phyloP scores from a whole-genome alignment of 140 eudicot genomes.

The Senecio squalidus region DNA sequence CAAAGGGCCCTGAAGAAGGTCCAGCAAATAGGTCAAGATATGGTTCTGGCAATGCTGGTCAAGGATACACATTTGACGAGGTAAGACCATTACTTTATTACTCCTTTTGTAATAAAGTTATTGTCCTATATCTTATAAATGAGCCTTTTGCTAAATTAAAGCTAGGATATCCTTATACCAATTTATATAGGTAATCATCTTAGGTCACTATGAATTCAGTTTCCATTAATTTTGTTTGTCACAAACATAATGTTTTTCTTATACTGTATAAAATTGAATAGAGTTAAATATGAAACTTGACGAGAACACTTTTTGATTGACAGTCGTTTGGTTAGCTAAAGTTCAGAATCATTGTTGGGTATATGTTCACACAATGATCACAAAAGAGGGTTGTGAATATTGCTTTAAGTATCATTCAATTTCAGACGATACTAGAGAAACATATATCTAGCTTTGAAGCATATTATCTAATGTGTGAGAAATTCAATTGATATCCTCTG shows the following conservation, averaged over 20 bases:
- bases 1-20: conserved; percentile 81
- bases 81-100: conserved; percentile 29
- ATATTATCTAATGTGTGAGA: neutral
- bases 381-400: neutral
- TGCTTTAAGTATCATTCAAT: neutral
- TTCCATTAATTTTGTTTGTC: neutral
- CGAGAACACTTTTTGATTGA: neutral
- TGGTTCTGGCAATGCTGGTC: conserved; percentile 97
- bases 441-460: neutral
- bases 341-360: neutral
- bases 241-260: neutral
- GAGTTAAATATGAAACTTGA: neutral
- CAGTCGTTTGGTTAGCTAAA: neutral
- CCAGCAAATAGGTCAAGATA: conserved; percentile 68
- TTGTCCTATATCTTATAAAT: neutral
- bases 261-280: neutral
- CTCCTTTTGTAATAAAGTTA: neutral
- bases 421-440: neutral
- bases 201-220: neutral
- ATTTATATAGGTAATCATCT: neutral
- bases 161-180: neutral
- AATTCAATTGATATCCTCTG: neutral
- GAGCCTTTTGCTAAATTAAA: neutral
- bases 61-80: conserved; percentile 98
- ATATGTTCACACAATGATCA: neutral